Evolutionary conservation across 805 yeast species (phyloP).

Genomic region (Myxozyma neglecta): DNA sequence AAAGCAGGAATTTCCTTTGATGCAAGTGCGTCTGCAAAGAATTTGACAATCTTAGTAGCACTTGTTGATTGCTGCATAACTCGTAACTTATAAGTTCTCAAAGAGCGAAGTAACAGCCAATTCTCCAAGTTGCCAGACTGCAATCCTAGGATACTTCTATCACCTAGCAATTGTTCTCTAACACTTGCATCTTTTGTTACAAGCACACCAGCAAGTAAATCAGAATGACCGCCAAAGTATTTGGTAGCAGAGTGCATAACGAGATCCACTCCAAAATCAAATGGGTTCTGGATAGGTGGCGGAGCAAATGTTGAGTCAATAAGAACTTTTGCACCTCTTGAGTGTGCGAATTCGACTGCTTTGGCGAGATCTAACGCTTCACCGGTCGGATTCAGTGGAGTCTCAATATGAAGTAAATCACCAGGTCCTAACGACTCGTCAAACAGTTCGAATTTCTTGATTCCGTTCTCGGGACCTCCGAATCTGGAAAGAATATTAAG

Average conservation of each 20-base stretch:
- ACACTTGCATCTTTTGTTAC: conserved; percentile 58
- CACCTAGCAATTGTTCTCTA: conserved; percentile 52
- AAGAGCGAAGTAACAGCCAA: conserved; percentile 70
- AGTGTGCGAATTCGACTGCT: conserved; percentile 71
- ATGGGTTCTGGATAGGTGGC: conserved; percentile 82
- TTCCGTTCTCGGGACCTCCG: conserved; percentile 43
- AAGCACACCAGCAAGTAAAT: conserved; percentile 77
- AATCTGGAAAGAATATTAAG: conserved; percentile 62
- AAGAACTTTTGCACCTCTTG: conserved; percentile 67
- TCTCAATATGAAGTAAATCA: conserved; percentile 79
- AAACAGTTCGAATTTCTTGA: conserved; percentile 47
- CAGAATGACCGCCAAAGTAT: conserved; percentile 95
- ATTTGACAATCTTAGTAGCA: conserved; percentile 62
- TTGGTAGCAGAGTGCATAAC: conserved; percentile 94
- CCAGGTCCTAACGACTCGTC: conserved; percentile 57
- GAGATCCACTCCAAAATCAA: conserved; percentile 79
- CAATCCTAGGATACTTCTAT: conserved; percentile 74
- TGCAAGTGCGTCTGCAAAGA: conserved; percentile 51
- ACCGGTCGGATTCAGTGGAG: conserved; percentile 88
- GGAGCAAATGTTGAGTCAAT: conserved; percentile 94
- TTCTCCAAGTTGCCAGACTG: conserved; percentile 77
- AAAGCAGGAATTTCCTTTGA: conserved; percentile 49
- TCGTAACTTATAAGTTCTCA: conserved; percentile 77
- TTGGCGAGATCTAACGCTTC: conserved; percentile 58
- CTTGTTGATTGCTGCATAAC: conserved; percentile 62